phyloP scores from a whole-genome alignment of 2,329 filamentous ascomycete genomes.

The Davidsoniella neocaledoniae region DNA sequence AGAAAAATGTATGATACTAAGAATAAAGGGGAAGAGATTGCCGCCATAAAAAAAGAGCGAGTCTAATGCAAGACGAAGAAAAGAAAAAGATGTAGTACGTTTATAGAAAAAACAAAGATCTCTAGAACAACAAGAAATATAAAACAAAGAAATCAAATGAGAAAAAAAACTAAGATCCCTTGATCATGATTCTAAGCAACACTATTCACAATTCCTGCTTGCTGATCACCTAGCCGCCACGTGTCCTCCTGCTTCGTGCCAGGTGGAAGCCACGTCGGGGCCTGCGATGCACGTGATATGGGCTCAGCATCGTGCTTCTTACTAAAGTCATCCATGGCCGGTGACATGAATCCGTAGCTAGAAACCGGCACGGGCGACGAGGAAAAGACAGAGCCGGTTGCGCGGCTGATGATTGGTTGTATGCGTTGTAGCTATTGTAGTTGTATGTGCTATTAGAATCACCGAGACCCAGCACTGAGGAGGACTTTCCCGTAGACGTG shows the following conservation, averaged over 20 bases:
- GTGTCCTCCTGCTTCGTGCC: constrained; percentile 78
- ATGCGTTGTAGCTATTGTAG: background rate
- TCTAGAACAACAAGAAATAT: constrained; percentile 2
- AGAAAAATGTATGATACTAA: background rate
- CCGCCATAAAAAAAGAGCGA: background rate
- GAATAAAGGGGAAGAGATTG: constrained; percentile 1
- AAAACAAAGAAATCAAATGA: constrained; percentile 16
- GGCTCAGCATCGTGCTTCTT: constrained; percentile 7
- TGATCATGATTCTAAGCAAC: constrained; percentile 15
- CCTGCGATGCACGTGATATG: background rate
- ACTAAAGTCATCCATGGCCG: background rate
- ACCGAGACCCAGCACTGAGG: background rate
- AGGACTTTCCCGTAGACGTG: background rate
- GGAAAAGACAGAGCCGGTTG: background rate
- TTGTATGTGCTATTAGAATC: background rate
- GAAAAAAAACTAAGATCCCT: constrained; percentile 20
- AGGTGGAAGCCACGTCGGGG: constrained; percentile 48
- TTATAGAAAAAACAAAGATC: constrained; percentile 2
- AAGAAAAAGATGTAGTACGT: background rate
- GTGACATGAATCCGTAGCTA: constrained; percentile 4
- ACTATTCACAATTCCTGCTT: constrained; percentile 13
- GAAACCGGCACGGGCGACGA: background rate
- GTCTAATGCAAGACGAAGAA: constrained; percentile 1
- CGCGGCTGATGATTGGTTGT: background rate
- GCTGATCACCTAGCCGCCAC: constrained; percentile 37